Evolutionary conservation across 2,329 filamentous ascomycete species (phyloP).

Genomic region (Sporothrix mexicana): DNA sequence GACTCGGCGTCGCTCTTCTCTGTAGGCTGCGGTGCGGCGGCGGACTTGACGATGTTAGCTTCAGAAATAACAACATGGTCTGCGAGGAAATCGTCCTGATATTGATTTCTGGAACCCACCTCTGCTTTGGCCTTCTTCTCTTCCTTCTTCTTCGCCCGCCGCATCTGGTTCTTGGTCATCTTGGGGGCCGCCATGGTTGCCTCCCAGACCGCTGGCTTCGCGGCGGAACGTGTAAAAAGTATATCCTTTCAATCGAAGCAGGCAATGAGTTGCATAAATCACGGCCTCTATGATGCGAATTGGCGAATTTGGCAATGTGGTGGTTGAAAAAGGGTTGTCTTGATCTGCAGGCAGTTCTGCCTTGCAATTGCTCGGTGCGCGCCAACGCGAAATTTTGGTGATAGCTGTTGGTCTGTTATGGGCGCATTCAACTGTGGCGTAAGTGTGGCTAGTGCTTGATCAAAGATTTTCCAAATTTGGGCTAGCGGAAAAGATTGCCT

Average conservation of each 20-base stretch:
- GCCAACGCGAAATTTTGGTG: constrained; percentile 35
- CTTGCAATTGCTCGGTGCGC: constrained; percentile 23
- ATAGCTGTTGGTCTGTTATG: not conserved
- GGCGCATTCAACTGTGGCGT: constrained; percentile 16
- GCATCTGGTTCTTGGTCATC: constrained; percentile 92
- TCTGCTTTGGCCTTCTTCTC: constrained; percentile 72
- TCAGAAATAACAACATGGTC: too few species aligned
- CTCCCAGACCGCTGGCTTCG: constrained; percentile 29
- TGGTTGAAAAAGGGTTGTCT: not conserved
- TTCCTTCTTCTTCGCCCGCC: constrained; percentile 93
- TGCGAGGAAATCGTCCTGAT: too few species aligned
- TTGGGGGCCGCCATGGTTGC: constrained; percentile 68
- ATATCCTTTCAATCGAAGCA: not conserved
- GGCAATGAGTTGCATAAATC: not conserved
- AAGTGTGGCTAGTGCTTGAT: not conserved
- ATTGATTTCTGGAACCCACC: constrained; percentile 44
- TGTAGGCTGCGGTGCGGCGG: constrained; percentile 14
- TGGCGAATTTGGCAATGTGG: not conserved
- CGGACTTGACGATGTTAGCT: not conserved
- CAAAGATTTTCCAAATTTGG: not conserved
- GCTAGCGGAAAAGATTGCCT: not conserved
- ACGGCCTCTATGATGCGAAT: not conserved
- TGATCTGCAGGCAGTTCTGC: constrained; percentile 1
- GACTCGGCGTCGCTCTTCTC: constrained; percentile 18
- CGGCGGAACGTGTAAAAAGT: not conserved